Base-by-base conservation (phyloP, 169 alveolate species). In the Cryptosporidium canis region DNA sequence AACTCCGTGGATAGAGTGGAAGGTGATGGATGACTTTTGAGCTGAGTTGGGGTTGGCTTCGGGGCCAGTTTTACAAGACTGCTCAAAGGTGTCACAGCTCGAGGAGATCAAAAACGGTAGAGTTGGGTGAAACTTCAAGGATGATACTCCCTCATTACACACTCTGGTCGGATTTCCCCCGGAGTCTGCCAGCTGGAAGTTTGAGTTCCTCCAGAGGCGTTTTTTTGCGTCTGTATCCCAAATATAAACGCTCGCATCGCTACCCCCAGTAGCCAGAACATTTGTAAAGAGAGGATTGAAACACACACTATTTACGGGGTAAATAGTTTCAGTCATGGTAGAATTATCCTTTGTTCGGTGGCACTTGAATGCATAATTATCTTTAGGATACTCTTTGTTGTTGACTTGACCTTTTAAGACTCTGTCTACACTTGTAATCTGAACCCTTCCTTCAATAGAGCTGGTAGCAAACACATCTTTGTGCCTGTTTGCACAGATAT, bases 371-470 rank as follows among this genome's bases (percentile, higher is more conserved):
- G 87, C 72, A 31, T 77, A 77, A 58, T 55, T 58, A 61, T 77
- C 70, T 70, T 47, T 47, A 70, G 84, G 84, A 37, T 14, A n/a
- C 3, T 70, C 84, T 29, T 77, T 61, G 41, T 24, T 77, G 31
- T 55, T 77, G 6, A 61, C 21, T 24, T 77, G 77, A n/a, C 72
- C 77, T 11, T 61, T 77, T 27, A 77, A 35, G 33, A 47, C 87
- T 27, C 58, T 77, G 8, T 77, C 72, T 24, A 77, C 44, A 16
- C 37, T 77, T 2, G 70, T 55, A 39, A 77, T 77, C 24, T 77
- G 87, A 4, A 77, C 87, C 27, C 87, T 31, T 56, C 87, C 87
- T 77, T 77, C 87, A 24, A 77, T 61, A 18, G 87, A 77, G 44
- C 87, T 77, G 1, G 87, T 77, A 18, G 87, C 87, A 58, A 77